phyloP scores from a whole-genome alignment of 2,329 filamentous ascomycete genomes.

The Diaporthe sp. region DNA sequence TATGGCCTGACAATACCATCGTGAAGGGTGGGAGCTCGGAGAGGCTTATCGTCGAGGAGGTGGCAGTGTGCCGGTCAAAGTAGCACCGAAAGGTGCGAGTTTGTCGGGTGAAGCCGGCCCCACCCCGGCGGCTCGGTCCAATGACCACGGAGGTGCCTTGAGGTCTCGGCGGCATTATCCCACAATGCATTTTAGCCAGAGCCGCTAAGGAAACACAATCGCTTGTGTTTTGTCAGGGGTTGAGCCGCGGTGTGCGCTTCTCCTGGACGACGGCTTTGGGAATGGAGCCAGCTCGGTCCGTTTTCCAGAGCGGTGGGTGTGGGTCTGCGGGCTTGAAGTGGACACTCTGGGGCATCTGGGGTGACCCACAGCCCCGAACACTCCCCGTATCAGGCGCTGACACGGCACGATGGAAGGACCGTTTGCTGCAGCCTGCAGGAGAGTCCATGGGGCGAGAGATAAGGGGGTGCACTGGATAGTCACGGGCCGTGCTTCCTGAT shows the following conservation, averaged over 20 bases:
- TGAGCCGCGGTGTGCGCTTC: slow-evolving; percentile 36
- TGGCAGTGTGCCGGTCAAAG: slow-evolving; percentile 35
- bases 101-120: slow-evolving; percentile 39
- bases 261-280: slow-evolving; percentile 26
- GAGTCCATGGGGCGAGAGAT: slow-evolving; percentile 30
- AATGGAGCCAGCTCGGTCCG: slow-evolving; percentile 39
- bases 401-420: slow-evolving; percentile 28
- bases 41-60: background rate
- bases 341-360: slow-evolving; percentile 35
- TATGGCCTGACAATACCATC: background rate
- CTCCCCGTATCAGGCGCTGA: slow-evolving; percentile 37
- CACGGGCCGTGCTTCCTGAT: slow-evolving; percentile 37
- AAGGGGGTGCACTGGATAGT: slow-evolving; percentile 14
- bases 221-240: slow-evolving; percentile 18
- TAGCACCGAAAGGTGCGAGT: slow-evolving; percentile 11
- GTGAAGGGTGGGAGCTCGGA: slow-evolving; percentile 1
- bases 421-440: slow-evolving; percentile 37
- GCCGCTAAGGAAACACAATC: slow-evolving; percentile 13
- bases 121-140: slow-evolving; percentile 20
- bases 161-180: slow-evolving; percentile 17
- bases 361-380: slow-evolving; percentile 35
- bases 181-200: slow-evolving; percentile 25
- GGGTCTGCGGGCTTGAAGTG: slow-evolving; percentile 38
- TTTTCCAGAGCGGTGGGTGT: slow-evolving; percentile 39
- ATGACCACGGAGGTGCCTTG: background rate